These are phyloP conservation scores for Cubamyces lactineus DNA, from an alignment of 768 basidiomycete species.

Conservation along the genomic window DNA sequence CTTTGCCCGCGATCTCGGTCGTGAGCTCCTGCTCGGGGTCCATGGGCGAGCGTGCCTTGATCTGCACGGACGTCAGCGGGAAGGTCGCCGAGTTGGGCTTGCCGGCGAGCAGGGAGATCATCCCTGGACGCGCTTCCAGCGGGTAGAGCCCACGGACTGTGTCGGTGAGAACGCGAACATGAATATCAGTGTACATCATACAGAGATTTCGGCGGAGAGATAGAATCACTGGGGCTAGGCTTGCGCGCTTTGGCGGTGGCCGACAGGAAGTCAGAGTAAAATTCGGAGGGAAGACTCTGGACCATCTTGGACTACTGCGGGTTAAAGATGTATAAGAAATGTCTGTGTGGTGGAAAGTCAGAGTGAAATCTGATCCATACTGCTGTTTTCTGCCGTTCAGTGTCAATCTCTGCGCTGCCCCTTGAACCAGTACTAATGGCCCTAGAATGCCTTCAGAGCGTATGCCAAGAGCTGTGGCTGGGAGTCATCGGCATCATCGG, in stretches of 20 bases:
- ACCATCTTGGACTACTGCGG: conserved; percentile 6
- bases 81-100: conserved; percentile 62
- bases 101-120: conserved; percentile 86
- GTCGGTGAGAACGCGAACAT: background rate
- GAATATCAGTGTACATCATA: background rate
- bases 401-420: background rate
- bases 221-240: conserved; percentile 57
- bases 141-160: conserved; percentile 69
- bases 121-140: conserved; percentile 78
- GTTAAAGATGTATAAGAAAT: background rate
- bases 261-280: conserved; percentile 66
- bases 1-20: conserved; percentile 37
- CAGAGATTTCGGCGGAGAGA: background rate
- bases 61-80: conserved; percentile 36
- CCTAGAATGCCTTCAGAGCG: no score
- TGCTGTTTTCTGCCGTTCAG: background rate
- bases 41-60: conserved; percentile 58
- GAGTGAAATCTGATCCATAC: background rate
- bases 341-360: no score
- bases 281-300: conserved; percentile 49
- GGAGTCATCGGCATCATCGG: conserved; percentile 2
- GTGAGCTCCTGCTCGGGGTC: conserved; percentile 57
- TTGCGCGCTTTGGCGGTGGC: conserved; percentile 59
- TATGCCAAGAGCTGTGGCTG: background rate
- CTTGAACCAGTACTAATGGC: no score